A percentile compares a stretch with the other conserved stretches of the same genome.
Evolutionary conservation across 495 filamentous ascomycete species (phyloP).

Genomic region (Pyrenula aspistea): DNA sequence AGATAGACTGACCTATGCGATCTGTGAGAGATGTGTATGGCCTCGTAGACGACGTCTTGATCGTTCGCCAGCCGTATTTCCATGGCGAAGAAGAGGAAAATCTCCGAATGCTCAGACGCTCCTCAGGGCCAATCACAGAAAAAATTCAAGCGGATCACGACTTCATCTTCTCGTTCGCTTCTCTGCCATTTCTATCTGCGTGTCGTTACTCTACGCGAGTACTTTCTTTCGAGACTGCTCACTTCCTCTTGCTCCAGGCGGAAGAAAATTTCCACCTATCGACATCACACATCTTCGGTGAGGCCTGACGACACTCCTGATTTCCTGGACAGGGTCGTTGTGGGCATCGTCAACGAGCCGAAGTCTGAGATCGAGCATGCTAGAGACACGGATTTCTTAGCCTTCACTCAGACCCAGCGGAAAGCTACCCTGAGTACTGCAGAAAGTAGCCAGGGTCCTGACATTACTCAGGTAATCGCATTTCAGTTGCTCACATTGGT

Average conservation of each 20-base stretch:
- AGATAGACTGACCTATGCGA: too few species aligned
- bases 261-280: slow-evolving; percentile 23
- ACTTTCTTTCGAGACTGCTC: slow-evolving; percentile 45
- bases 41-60: too few species aligned
- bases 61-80: too few species aligned
- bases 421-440: slow-evolving; percentile 20
- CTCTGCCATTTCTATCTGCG: slow-evolving; percentile 62
- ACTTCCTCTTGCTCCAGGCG: slow-evolving; percentile 37
- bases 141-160: neutral
- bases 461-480: slow-evolving; percentile 49
- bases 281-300: neutral
- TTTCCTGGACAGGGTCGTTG: slow-evolving; percentile 56
- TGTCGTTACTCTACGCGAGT: slow-evolving; percentile 58
- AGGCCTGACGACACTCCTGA: slow-evolving; percentile 29
- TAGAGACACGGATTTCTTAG: slow-evolving; percentile 43
- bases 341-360: slow-evolving; percentile 37
- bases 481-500: slow-evolving; percentile 4
- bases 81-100: too few species aligned
- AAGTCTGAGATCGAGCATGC: slow-evolving; percentile 22
- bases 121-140: slow-evolving; percentile 1
- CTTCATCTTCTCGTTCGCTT: slow-evolving; percentile 39
- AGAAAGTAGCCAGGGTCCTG: slow-evolving; percentile 24
- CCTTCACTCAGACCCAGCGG: slow-evolving; percentile 51
- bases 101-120: too few species aligned
- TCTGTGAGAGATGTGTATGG: too few species aligned